Base-by-base conservation (phyloP, 2,329 filamentous ascomycete genomes). In the Botryosphaeria dothidea region DNA sequence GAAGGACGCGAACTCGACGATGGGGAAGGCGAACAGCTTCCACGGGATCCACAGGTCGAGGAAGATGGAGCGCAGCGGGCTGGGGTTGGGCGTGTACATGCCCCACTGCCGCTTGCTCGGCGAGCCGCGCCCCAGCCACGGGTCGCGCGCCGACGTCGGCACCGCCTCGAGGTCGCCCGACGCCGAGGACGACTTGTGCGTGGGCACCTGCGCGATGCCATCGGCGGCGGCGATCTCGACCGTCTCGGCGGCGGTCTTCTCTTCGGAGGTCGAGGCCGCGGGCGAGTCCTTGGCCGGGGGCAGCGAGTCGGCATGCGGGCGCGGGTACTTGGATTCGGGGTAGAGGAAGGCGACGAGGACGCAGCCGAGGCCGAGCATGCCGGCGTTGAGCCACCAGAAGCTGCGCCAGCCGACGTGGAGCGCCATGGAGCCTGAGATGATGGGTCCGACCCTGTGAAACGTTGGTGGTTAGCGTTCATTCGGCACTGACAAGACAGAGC, bases 331-430 rank as follows among this genome's bases (percentile, higher is more conserved):
- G 0, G 87, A 89, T 72, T 90, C 87, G 0, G 88, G 88, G 69
- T 89, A 89, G 69, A 86, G 78, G 71, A 88, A 86, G 29, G 88
- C 72, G 36, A 84, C 79, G 71, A 86, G 77, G 4, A 87, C 31
- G 23, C 84, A 74, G 0, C 82, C 81, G 3, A 84, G 70, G 1
- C 77, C 82, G 2, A 87, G 74, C 1, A 89, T 58, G 1, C 72
- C 87, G 2, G 85, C 83, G 67, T 89, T 88, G 67, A 90, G 78
- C 87, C 87, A 90, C 85, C 86, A 90, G 73, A 90, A 90, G 70
- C 78, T 86, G 27, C 85, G 79, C 84, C 85, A 88, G 54, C 86
- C 86, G 3, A 83, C 72, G 38, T 84, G 81, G 48, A 84, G 77
- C 1, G 86, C 82, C 86, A 90, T 90, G 0, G 84, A 76, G 1